Conservation (phyloP, 2,329 filamentous ascomycete genomes). For the Pseudogymnoascus sp. region DNA sequence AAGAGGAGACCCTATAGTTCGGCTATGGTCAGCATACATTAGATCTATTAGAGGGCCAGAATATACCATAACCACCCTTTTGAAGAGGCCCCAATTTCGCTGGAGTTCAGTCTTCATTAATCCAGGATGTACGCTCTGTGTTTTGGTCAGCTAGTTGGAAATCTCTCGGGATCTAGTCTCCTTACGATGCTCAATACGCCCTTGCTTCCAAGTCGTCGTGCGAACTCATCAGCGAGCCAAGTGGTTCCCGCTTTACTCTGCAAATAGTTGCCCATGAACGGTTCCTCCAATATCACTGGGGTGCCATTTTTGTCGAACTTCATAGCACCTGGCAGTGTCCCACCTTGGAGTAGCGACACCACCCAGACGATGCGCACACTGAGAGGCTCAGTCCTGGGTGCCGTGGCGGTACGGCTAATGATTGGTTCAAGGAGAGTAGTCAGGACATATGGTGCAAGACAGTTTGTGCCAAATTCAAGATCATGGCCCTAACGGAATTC, state of each 20-base stretch:
- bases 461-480: constrained; percentile 21
- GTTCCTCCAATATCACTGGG: constrained; percentile 17
- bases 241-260: constrained; percentile 29
- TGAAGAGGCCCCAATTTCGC: constrained; percentile 21
- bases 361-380: constrained; percentile 30
- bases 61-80: constrained; percentile 18
- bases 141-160: constrained; percentile 11
- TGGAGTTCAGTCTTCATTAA: constrained; percentile 34
- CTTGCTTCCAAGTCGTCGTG: constrained; percentile 25
- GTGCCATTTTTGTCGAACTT: constrained; percentile 22
- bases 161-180: constrained; percentile 10
- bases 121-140: constrained; percentile 33
- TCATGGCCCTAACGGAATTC: constrained; percentile 9
- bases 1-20: constrained; percentile 19
- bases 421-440: constrained; percentile 21
- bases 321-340: constrained; percentile 18
- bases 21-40: neutral
- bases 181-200: constrained; percentile 30
- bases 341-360: constrained; percentile 18
- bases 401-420: constrained; percentile 13
- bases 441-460: constrained; percentile 20
- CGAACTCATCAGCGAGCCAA: constrained; percentile 27
- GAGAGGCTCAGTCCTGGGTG: constrained; percentile 18
- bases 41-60: neutral
- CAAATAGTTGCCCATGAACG: constrained; percentile 28